Evolutionary conservation across 495 filamentous ascomycete genomes (phyloP).

Genomic region (Daldinia bambusicola): DNA sequence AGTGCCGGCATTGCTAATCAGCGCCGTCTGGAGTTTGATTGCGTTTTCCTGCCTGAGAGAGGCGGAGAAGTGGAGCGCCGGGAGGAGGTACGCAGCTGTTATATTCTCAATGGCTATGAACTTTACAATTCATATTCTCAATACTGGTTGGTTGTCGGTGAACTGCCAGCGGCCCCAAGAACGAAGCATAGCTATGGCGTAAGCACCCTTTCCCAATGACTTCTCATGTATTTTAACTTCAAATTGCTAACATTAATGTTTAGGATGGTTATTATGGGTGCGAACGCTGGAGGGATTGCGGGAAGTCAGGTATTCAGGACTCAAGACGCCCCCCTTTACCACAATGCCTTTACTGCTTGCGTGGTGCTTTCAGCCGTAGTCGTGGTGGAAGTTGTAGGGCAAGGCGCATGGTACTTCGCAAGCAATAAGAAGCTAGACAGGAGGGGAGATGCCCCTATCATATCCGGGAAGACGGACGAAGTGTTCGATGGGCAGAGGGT

Average conservation of each 20-base stretch:
- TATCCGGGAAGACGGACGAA: slow-evolving; percentile 28
- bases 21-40: slow-evolving; percentile 59
- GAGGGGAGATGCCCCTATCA: slow-evolving; percentile 23
- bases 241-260: slow-evolving; percentile 11
- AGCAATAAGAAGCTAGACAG: slow-evolving; percentile 35
- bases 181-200: slow-evolving; percentile 65
- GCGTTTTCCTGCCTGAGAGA: slow-evolving; percentile 56
- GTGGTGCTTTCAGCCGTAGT: slow-evolving; percentile 30
- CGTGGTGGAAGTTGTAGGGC: slow-evolving; percentile 24
- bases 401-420: slow-evolving; percentile 28
- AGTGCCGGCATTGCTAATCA: slow-evolving; percentile 53
- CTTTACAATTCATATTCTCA: slow-evolving; percentile 56
- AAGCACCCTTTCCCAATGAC: slow-evolving; percentile 39
- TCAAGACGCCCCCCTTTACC: slow-evolving; percentile 62
- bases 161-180: slow-evolving; percentile 60
- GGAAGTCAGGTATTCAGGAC: slow-evolving; percentile 66
- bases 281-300: slow-evolving; percentile 63
- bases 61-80: slow-evolving; percentile 52
- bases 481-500: slow-evolving; percentile 25
- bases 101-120: slow-evolving; percentile 65
- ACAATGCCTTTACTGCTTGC: slow-evolving; percentile 32
- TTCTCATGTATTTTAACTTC: slow-evolving; percentile 3
- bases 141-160: slow-evolving; percentile 60
- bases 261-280: slow-evolving; percentile 65
- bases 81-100: slow-evolving; percentile 54